Evolutionary conservation across 2,329 filamentous ascomycete genomes (phyloP).

Genomic region (Cercospora brassicicola): DNA sequence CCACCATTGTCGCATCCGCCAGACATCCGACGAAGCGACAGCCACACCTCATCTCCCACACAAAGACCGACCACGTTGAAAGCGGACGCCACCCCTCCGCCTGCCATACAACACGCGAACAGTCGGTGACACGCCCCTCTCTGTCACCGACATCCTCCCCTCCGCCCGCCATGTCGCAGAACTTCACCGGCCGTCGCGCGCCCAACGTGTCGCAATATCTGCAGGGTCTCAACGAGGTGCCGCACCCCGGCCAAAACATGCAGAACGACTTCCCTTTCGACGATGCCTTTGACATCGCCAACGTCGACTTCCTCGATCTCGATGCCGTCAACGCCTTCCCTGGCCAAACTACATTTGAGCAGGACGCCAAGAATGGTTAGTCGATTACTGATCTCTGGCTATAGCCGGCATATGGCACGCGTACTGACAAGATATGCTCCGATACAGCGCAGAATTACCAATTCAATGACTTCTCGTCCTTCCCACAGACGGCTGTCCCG

Average conservation of each 20-base stretch:
- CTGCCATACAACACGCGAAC: not conserved
- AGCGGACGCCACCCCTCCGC: not conserved
- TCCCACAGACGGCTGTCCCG: slow-evolving; percentile 30
- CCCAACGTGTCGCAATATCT: slow-evolving; percentile 90
- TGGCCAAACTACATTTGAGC: slow-evolving; percentile 1
- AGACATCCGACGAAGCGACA: not conserved
- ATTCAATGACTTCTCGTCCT: slow-evolving; percentile 50
- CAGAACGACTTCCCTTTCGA: slow-evolving; percentile 60
- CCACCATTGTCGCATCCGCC: not conserved
- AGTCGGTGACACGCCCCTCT: slow-evolving; percentile 1
- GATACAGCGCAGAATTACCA: slow-evolving; percentile 43
- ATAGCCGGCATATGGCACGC: not conserved
- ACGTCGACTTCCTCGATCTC: slow-evolving; percentile 65
- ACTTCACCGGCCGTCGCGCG: slow-evolving; percentile 71
- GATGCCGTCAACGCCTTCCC: slow-evolving; percentile 47
- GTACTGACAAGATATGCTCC: slow-evolving; percentile 14
- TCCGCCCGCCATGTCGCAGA: slow-evolving; percentile 63
- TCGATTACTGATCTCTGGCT: slow-evolving; percentile 11
- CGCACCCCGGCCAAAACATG: slow-evolving; percentile 63
- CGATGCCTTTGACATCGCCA: slow-evolving; percentile 56
- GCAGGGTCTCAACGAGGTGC: slow-evolving; percentile 75
- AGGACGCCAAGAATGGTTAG: slow-evolving; percentile 23
- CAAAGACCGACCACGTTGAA: slow-evolving; percentile 9
- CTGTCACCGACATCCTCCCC: not conserved
- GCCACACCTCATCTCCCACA: not conserved